Conservation (phyloP, 306 rosid genomes). For the Trifolium pratense region DNA sequence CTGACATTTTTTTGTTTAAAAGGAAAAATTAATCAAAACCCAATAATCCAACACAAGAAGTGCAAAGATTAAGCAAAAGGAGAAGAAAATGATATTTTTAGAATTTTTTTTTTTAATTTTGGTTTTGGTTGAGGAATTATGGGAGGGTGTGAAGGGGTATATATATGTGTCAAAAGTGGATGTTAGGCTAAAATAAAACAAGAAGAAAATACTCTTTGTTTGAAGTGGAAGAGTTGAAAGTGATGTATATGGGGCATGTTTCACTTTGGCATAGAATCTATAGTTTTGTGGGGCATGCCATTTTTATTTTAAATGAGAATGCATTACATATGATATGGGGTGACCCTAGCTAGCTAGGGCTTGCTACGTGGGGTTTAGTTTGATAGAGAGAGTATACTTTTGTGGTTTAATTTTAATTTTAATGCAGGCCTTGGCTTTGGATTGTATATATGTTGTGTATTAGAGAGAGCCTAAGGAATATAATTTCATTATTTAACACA, state of each 20-base stretch:
- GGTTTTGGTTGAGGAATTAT: constrained; percentile 33
- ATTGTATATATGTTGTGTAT: neutral
- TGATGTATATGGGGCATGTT: constrained; percentile 41
- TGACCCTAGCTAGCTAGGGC: constrained; percentile 62
- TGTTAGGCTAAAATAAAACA: constrained; percentile 56
- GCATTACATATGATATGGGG: constrained; percentile 48
- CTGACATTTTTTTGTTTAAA: constrained; percentile 62
- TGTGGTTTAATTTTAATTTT: constrained; percentile 38
- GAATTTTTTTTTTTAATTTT: constrained; percentile 36
- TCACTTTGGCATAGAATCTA: constrained; percentile 77
- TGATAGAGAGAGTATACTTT: constrained; percentile 50
- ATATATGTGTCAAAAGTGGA: constrained; percentile 52
- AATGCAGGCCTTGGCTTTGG: too few species aligned
- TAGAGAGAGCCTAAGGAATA: constrained; percentile 36
- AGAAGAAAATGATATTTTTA: too few species aligned
- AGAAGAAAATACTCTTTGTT: constrained; percentile 52
- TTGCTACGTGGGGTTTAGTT: constrained; percentile 50
- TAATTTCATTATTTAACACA: constrained; percentile 13
- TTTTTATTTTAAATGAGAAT: constrained; percentile 50
- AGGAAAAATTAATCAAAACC: neutral
- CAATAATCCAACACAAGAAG: neutral
- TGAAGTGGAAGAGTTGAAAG: constrained; percentile 48
- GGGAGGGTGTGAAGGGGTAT: constrained; percentile 38
- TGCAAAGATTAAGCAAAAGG: neutral
- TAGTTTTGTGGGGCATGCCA: constrained; percentile 66